Evolutionary conservation across 257 asterid genomes (phyloP), one percentile per base, ranked within the genome.

Genomic region (Solanum rostratum): DNA sequence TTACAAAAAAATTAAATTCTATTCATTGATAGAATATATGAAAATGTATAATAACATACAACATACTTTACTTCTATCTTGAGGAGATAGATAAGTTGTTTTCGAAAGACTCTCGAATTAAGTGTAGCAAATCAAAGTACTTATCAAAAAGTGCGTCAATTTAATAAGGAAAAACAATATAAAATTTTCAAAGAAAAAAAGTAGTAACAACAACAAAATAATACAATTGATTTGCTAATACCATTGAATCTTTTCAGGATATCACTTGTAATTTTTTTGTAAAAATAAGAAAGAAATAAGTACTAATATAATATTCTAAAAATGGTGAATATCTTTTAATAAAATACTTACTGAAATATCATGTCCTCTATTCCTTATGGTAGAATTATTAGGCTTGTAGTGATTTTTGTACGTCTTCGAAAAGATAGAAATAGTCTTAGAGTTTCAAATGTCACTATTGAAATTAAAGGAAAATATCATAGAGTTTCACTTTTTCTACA

Each of bases 301-400:
- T 3, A 16, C 30, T 5, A 79, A 29, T n/a, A 78, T 1, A 45
- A 62, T 62, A 62, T 62, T 27, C 41, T 63, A 63, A 63, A 63
- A 14, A 63, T 63, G 41, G 43, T 14, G 43, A 63, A 63, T 24
- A 63, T 14, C 39, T 63, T 63, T 63, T 13, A n/a, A 0, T 14
- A 13, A 0, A 13, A 63, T 15, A 39, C 87, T 84, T 89, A 92
- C 97, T 30, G 92, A 89, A 1, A 94, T 90, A 20, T 91, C 98
- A 70, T 93, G 97, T 66, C 98, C 98, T 89, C 96, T 85, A 49
- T 94, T 93, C 76, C 6, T 88, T 80, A 90, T 33, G 11, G 88
- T 88, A 29, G 98, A 97, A 85, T 90, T 85, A 41, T 85, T 45
- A 19, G 88, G 83, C 80, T 54, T 86, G 87, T 93, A 93, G 10